Evolutionary conservation across 2,329 filamentous ascomycete genomes (phyloP), one percentile per base, ranked within the genome.

Genomic region (Trichoderma pleuroti): DNA sequence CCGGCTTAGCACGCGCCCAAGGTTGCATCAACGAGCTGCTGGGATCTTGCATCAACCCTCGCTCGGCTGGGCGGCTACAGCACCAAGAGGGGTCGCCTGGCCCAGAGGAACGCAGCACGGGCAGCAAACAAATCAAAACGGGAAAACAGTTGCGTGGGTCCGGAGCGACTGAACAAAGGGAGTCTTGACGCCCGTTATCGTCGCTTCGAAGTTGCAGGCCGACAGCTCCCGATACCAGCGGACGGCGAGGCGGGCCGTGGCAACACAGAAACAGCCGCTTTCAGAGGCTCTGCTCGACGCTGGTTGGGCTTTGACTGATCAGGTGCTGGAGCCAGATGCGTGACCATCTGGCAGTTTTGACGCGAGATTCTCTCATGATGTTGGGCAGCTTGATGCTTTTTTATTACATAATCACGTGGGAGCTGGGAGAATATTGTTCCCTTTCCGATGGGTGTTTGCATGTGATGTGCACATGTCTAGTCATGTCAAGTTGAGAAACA

Each of bases 301-400:
- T 68, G 63, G 67, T 69, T 73, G 72, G 72, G 54, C 70, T 36
- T 71, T 60, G 57, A 72, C 46, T 70, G 72, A 70, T 71, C 70
- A 72, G 72, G 64, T 65, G 72, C 70, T 70, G 61, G 59, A 68
- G 63, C 59, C 36, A 60, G 32, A 54, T 71, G 65, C 56, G 59
- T 69, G 65, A 62, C 56, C 56, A 32, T 34, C 18, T 39, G 57
- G 57, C 30, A 63, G 64, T 67, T 67, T 42, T 11, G 68, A 65
- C 62, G 60, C 49, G 67, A 63, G 60, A 54, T 49, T 46, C 32
- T 54, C 62, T 67, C 60, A 59, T 68, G 70, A 59, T 66, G 62
- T 70, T 70, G 69, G 69, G 62, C 69, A 70, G 54, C 52, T 49
- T 56, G 64, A 71, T 56, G 70, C 46, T 21, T 66, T 66, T 42